Base-by-base conservation (phyloP, 768 basidiomycete species). In the Scleroderma bovista region DNA sequence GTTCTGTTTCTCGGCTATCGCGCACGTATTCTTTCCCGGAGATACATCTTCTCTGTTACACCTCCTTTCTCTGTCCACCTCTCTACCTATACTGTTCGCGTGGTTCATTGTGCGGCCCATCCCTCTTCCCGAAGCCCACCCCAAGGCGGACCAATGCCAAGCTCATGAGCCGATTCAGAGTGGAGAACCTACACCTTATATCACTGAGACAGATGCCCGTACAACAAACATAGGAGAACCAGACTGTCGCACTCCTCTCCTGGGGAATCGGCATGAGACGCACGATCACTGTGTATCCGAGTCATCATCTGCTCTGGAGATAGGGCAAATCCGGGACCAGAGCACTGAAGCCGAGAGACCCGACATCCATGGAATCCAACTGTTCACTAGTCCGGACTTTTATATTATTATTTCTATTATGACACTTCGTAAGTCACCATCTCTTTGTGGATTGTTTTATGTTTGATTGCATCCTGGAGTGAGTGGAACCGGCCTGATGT, bases 1-100 rank as follows among this genome's bases (percentile, higher is more conserved):
- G 0, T 95, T 95, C 72, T 73, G 88, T 54, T 95, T 93, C 68
- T 88, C 88, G 13, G 76, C 82, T 1, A 69, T 94, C 34, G 82
- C 89, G 0, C 83, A 85, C 50, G 59, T 78, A 1, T 63, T 84
- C 39, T 94, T 83, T 59, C 82, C 87, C 0, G 91, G 88, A 0
- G 76, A 93, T 58, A 88, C 87, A 0, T 86, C 84, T 1, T 76
- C 81, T 1, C 86, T 95, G 59, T 68, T 96, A 2, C 73, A 86
- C 0, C 68, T 91, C 3, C 78, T 96, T 6, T 78, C 84, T 1
- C 53, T 91, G 2, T 92, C 93, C 2, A 93, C 91, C 0, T 74
- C 88, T 0, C 56, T 84, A 2, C 88, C 90, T 0, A 87, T 93
- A 82, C 62, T 91, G 33, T 55, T 89, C n/a, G 92, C 89, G 2